These are phyloP conservation scores for Vicia faba DNA, from an alignment of 306 rosid genomes.

Conservation along the genomic window DNA sequence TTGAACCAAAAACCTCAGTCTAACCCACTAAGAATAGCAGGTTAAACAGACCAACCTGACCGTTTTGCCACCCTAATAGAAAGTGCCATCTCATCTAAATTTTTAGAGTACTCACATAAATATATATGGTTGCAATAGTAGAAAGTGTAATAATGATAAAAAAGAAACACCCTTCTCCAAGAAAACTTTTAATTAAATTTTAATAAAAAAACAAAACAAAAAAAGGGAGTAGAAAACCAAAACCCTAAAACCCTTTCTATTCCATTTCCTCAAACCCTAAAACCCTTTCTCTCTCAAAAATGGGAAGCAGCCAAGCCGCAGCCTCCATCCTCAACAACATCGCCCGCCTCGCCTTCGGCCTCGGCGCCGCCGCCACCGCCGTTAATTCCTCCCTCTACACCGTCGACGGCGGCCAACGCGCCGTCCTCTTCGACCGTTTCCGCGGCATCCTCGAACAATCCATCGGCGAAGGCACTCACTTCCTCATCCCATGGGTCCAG, in stretches of 20 bases:
- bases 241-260: not conserved
- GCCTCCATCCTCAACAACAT: constrained; percentile 60
- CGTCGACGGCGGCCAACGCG: constrained; percentile 95
- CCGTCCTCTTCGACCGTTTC: constrained; percentile 90
- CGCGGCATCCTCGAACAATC: constrained; percentile 71
- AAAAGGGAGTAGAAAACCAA: not conserved
- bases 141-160: too few relatives aligned
- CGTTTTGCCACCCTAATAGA: too few relatives aligned
- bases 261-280: not conserved
- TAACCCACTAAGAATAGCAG: too few relatives aligned
- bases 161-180: not conserved
- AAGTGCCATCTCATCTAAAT: too few relatives aligned
- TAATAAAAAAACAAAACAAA: not conserved
- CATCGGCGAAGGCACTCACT: constrained; percentile 79
- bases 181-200: not conserved
- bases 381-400: constrained; percentile 76
- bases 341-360: constrained; percentile 74
- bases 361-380: constrained; percentile 58
- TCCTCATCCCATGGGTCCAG: constrained; percentile 93
- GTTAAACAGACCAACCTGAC: too few relatives aligned
- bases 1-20: too few relatives aligned
- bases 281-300: constrained; percentile 22
- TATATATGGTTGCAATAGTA: too few relatives aligned
- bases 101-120: too few relatives aligned
- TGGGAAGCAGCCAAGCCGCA: constrained; percentile 85